Conservation (phyloP, 108 stramenopile genomes). For the Pseudonitzschia delicatissima region DNA sequence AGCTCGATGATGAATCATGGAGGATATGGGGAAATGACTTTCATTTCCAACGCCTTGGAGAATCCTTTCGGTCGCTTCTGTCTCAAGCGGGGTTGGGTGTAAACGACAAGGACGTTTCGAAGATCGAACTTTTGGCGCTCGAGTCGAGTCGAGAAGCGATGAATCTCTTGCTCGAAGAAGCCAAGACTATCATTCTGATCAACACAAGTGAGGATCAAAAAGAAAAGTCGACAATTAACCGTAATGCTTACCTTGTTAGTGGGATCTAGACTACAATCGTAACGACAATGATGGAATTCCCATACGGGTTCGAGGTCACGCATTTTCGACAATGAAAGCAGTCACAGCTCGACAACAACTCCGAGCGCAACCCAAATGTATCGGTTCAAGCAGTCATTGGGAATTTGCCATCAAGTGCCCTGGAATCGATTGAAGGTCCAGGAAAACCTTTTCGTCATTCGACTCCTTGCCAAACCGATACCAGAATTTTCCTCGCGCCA, state of each 20-base stretch:
- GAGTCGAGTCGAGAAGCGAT: conserved; percentile 8
- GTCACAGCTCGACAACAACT: not conserved
- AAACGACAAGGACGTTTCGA: not conserved
- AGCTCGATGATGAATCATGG: conserved; percentile 16
- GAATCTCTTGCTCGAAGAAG: not conserved
- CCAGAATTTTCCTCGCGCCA: conserved; percentile 49
- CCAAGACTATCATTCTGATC: not conserved
- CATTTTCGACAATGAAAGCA: conserved; percentile 13
- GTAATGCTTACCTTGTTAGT: conserved; percentile 37
- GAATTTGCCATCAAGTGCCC: conserved; percentile 27
- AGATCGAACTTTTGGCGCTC: not conserved
- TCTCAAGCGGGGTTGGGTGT: not conserved
- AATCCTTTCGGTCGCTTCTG: conserved; percentile 25
- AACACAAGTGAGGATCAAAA: not conserved
- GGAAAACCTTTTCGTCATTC: not conserved
- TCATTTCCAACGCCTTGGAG: conserved; percentile 54
- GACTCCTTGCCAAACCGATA: conserved; percentile 32
- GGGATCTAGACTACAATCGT: conserved; percentile 9
- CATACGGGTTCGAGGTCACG: conserved; percentile 33
- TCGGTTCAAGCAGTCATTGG: conserved; percentile 13
- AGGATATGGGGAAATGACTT: conserved; percentile 60
- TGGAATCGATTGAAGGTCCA: conserved; percentile 28
- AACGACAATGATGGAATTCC: not conserved
- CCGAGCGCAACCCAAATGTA: conserved; percentile 18
- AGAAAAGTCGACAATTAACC: not conserved